Conservation (phyloP, 2,329 filamentous ascomycete species). For the Talaromyces sp. region DNA sequence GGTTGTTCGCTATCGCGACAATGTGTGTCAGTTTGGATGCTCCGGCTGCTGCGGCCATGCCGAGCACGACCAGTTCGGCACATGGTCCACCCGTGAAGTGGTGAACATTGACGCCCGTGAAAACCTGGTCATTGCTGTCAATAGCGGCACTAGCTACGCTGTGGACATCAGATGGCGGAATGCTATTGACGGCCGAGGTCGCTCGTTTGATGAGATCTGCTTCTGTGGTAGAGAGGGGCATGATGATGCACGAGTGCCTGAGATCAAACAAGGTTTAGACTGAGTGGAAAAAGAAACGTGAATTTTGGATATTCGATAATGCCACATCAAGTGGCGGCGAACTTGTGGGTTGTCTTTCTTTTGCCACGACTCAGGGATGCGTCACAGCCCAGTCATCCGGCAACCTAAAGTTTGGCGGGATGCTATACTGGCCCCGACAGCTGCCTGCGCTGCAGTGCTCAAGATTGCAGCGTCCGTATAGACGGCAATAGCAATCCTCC, state of each 20-base stretch:
- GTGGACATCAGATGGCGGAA: conserved; percentile 20
- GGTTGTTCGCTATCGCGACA: conserved; percentile 21
- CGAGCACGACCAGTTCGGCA: conserved; percentile 25
- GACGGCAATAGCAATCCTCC: conserved; percentile 41
- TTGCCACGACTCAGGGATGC: conserved; percentile 19
- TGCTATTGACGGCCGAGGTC: conserved; percentile 17
- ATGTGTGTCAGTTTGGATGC: conserved; percentile 19
- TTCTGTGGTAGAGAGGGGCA: conserved; percentile 15
- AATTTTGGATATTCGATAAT: background rate
- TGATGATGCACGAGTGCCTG: conserved; percentile 25
- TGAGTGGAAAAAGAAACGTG: background rate
- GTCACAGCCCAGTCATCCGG: conserved; percentile 31
- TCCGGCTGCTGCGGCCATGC: conserved; percentile 21
- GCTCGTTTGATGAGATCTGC: conserved; percentile 17
- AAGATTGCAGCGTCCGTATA: conserved; percentile 41
- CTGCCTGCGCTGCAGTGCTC: conserved; percentile 27
- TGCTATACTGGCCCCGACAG: conserved; percentile 37
- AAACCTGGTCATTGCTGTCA: conserved; percentile 18
- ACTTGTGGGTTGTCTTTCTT: background rate
- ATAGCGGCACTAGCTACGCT: conserved; percentile 19
- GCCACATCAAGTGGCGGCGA: background rate
- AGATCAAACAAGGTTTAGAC: background rate
- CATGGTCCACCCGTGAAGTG: conserved; percentile 28
- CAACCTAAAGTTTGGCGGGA: conserved; percentile 34
- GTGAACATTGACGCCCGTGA: conserved; percentile 23